Percentiles rank a stretch among this genome's conserved stretches.
These are phyloP conservation scores for Fusarium mundagurra DNA, from an alignment of 2,329 filamentous ascomycete genomes.

Conservation along the genomic window DNA sequence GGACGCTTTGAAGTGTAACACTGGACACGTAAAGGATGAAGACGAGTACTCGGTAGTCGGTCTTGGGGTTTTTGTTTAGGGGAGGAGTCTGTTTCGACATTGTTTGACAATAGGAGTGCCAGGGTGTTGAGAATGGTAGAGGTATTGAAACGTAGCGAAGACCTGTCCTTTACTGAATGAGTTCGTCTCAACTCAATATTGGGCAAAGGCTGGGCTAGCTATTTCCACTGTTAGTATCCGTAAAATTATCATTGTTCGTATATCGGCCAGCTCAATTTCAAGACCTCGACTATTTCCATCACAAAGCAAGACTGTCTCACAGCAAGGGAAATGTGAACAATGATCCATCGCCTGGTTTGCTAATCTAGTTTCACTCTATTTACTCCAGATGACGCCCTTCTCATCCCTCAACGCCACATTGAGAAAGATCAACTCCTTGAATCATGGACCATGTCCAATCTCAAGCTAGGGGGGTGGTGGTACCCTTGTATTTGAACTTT, in stretches of 20 bases:
- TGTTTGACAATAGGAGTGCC: conserved; percentile 19
- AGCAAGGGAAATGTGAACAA: background rate
- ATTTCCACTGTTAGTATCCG: conserved; percentile 20
- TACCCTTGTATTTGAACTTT: conserved; percentile 29
- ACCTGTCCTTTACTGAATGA: conserved; percentile 1
- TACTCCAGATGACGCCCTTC: conserved; percentile 27
- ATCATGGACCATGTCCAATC: conserved; percentile 33
- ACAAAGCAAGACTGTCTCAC: conserved; percentile 2
- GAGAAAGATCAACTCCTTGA: conserved; percentile 36
- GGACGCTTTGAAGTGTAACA: conserved; percentile 29
- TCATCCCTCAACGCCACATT: conserved; percentile 34
- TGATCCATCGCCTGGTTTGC: background rate
- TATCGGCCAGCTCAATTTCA: background rate
- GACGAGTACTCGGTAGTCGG: conserved; percentile 1
- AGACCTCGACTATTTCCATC: background rate
- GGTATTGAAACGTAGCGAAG: conserved; percentile 1
- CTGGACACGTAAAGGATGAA: conserved; percentile 16
- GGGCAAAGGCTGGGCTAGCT: conserved; percentile 25
- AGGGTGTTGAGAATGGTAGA: background rate
- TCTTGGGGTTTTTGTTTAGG: background rate
- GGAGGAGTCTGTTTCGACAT: conserved; percentile 26
- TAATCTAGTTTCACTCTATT: conserved; percentile 16
- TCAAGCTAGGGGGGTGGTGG: conserved; percentile 25
- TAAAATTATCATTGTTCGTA: conserved; percentile 8
- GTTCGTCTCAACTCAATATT: conserved; percentile 11